A percentile compares a stretch with the other conserved stretches of the same genome.
Conservation (phyloP, 148 eudicot species). For the Selenicereus undatus region DNA sequence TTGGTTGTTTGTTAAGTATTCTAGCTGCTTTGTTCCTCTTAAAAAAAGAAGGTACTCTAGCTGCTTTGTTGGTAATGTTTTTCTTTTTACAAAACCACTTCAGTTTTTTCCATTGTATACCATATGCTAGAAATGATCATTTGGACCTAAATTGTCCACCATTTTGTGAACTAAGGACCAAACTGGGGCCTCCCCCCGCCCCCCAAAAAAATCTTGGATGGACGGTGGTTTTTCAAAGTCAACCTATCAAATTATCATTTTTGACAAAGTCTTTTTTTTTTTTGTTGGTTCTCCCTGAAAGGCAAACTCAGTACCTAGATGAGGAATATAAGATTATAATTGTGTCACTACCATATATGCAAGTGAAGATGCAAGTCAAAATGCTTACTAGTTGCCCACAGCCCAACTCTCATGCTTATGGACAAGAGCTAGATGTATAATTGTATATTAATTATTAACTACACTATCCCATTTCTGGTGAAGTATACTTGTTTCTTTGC, state of each 20-base stretch:
- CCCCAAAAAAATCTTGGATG: too few relatives aligned
- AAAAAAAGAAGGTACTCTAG: too few relatives aligned
- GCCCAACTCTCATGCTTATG: not conserved
- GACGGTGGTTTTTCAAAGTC: too few relatives aligned
- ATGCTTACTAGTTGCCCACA: not conserved
- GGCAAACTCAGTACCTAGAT: not conserved
- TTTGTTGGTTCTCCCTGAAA: too few relatives aligned
- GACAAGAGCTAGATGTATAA: too few relatives aligned
- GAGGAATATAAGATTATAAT: not conserved
- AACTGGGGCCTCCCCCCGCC: too few relatives aligned
- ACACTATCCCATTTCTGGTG: not conserved
- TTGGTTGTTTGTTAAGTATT: not conserved
- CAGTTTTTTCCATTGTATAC: not conserved
- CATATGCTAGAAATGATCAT: too few relatives aligned
- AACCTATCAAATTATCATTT: too few relatives aligned
- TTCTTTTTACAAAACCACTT: not conserved
- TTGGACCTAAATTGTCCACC: too few relatives aligned
- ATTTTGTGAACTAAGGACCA: too few relatives aligned
- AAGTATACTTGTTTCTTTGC: not conserved
- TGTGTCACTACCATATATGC: not conserved
- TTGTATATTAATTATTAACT: not conserved
- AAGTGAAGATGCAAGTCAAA: not conserved
- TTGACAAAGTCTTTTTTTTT: too few relatives aligned
- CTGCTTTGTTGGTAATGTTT: conserved; percentile 3
- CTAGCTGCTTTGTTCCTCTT: not conserved